phyloP scores from a whole-genome alignment of 495 filamentous ascomycete species.

The Trichocladium antarcticum region DNA sequence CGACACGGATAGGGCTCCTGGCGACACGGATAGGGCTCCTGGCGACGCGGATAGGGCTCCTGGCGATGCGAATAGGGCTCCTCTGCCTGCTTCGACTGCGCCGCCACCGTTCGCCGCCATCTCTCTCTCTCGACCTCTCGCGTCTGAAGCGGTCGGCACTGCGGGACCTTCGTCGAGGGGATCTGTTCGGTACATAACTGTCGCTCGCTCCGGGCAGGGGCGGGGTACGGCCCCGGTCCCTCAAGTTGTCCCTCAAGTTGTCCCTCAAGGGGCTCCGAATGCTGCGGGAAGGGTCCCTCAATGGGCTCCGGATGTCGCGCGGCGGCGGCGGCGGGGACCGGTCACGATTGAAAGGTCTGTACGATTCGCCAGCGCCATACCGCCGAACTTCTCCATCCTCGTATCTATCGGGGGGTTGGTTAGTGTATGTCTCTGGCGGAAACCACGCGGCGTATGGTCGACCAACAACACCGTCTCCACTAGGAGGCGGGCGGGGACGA shows the following conservation, averaged over 20 bases:
- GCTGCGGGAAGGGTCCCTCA: too few species aligned
- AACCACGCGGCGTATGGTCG: not conserved
- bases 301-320: slow-evolving; percentile 33
- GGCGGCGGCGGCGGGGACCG: slow-evolving; percentile 24
- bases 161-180: slow-evolving; percentile 27
- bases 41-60: slow-evolving; percentile 29
- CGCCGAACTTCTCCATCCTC: slow-evolving; percentile 46
- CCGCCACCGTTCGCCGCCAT: slow-evolving; percentile 20
- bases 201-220: slow-evolving; percentile 26
- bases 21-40: too few species aligned
- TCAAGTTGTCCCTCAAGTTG: too few species aligned
- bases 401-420: slow-evolving; percentile 26
- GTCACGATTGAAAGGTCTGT: slow-evolving; percentile 40
- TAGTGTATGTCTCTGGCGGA: not conserved
- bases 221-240: slow-evolving; percentile 29
- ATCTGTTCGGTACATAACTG: slow-evolving; percentile 27
- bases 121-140: slow-evolving; percentile 30
- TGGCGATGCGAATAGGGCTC: slow-evolving; percentile 27
- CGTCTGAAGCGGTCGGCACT: slow-evolving; percentile 28
- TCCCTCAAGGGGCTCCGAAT: too few species aligned
- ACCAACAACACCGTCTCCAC: not conserved
- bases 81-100: slow-evolving; percentile 35
- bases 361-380: slow-evolving; percentile 48
- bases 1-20: slow-evolving; percentile 29
- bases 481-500: not conserved